phyloP scores from a whole-genome alignment of 2,329 filamentous ascomycete genomes.

The Nothomitra cinnamomea region DNA sequence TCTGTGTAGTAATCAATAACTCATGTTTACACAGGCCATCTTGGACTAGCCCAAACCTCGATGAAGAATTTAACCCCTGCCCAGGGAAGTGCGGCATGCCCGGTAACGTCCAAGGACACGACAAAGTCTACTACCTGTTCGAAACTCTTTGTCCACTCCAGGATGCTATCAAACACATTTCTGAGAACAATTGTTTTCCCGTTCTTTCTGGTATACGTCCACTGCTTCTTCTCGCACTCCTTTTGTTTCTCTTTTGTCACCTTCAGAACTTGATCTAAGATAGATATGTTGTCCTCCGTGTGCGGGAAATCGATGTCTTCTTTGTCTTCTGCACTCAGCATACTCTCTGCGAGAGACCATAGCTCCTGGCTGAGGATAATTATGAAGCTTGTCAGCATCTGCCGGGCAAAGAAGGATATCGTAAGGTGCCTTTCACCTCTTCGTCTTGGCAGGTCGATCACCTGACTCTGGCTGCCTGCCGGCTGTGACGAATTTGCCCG shows the following conservation, averaged over 20 bases:
- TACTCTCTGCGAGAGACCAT: not conserved
- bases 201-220: not conserved
- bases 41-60: not conserved
- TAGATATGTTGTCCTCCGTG: not conserved
- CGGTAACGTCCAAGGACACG: not conserved
- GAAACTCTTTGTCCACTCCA: not conserved
- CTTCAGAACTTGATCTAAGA: not conserved
- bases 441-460: no score
- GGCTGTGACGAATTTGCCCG: no score
- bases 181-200: not conserved
- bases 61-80: not conserved
- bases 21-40: not conserved
- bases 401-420: no score
- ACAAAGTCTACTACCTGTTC: not conserved
- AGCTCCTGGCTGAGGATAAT: not conserved
- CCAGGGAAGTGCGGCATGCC: not conserved
- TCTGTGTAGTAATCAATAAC: not conserved
- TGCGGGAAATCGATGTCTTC: not conserved
- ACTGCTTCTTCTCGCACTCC: not conserved
- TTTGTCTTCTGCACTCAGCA: not conserved
- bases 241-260: not conserved
- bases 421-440: no score
- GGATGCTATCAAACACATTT: not conserved
- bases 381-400: no score
- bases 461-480: no score